Base-by-base conservation (phyloP, 2,329 filamentous ascomycete genomes). In the Penicillium concentricum region DNA sequence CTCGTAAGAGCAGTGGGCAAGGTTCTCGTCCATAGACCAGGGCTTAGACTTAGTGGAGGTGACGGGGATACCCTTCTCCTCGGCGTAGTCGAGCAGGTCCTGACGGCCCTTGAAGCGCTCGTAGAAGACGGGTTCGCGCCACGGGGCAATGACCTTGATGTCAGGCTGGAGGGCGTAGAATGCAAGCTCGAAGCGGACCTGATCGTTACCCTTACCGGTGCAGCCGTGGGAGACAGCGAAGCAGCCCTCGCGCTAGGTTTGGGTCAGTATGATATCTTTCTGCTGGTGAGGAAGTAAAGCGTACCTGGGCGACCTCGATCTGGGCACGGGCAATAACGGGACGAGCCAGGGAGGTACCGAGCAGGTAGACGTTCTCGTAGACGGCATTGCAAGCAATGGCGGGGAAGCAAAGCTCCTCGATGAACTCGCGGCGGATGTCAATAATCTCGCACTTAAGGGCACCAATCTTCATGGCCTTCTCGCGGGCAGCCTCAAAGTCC, bases 361-460 rank as follows among this genome's bases (percentile, higher is more conserved):
- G 79, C 45, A 85, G 79, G 76, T 86, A 86, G 61, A 81, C 78
- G 70, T 87, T 86, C 79, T 91, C 85, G 72, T 87, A 88, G 73
- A 86, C 84, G 60, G 84, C 85, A 63, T 87, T 73, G 70, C 70
- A 86, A 57, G 64, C 64, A 61, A 94, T 84, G 60, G 90, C 90
- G 51, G 84, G 87, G 83, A 87, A 92, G 80, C 87, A 88, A 43
- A 94, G 82, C 79, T 93, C 84, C 67, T 92, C 88, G 64, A 94
- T 84, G 69, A 94, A 92, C 76, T 91, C 87, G 61, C 69, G 81
- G 68, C 86, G 84, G 53, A 93, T 81, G 73, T 94, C 78, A 61
- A 81, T 76, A 63, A 86, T 81, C 61, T 82, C 73, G 74, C 87
- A 84, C 77, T 84, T 83, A 76, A 83, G 78, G 22, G 88, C 88